These are phyloP conservation scores for Colletotrichum lentis DNA, from an alignment of 2,329 filamentous ascomycete genomes.

Conservation along the genomic window DNA sequence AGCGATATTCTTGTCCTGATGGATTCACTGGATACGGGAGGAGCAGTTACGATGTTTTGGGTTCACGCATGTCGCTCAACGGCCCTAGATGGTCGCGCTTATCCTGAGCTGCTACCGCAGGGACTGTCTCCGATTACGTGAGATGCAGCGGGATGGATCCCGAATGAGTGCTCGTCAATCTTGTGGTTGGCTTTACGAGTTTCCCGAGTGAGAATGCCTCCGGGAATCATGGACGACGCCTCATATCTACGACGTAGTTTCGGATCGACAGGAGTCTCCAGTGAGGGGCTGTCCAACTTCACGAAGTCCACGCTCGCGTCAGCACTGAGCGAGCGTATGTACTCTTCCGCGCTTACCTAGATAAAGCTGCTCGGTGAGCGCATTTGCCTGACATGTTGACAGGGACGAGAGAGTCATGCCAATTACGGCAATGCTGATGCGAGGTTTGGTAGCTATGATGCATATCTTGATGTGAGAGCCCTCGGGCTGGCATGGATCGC, in stretches of 20 bases:
- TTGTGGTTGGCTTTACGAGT: slow-evolving; percentile 31
- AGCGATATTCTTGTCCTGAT: neutral
- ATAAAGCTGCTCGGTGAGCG: no score
- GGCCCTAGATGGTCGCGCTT: neutral
- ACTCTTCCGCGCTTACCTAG: no score
- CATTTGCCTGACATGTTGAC: no score
- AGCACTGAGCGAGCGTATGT: neutral
- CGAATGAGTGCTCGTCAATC: neutral
- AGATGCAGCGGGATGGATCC: slow-evolving; percentile 16
- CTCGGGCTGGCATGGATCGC: no score
- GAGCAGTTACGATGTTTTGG: slow-evolving; percentile 1
- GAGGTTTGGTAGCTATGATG: no score
- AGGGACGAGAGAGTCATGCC: no score
- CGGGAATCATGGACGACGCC: slow-evolving; percentile 5
- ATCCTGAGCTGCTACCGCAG: neutral
- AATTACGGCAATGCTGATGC: no score
- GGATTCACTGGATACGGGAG: neutral
- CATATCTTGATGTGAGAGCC: no score
- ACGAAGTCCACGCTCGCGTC: neutral
- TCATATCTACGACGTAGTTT: neutral
- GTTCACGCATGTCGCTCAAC: slow-evolving; percentile 14
- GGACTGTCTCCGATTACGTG: slow-evolving; percentile 18
- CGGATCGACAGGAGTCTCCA: slow-evolving; percentile 4
- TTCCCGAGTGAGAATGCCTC: slow-evolving; percentile 14
- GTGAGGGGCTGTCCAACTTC: neutral